phyloP scores from a whole-genome alignment of 768 basidiomycete genomes.

The Coprinopsis sp. region DNA sequence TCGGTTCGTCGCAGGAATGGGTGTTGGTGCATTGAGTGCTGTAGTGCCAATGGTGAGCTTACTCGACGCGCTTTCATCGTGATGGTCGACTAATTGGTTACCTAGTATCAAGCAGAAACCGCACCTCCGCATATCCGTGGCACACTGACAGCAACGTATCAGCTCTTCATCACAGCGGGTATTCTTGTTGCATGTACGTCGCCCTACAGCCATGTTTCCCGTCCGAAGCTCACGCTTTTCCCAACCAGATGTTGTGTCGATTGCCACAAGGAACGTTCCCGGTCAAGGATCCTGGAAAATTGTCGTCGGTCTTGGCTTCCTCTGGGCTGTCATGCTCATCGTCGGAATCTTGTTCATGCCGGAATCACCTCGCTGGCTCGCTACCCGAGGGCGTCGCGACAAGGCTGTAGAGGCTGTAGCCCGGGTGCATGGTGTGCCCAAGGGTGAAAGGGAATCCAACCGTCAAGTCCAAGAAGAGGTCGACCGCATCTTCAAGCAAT shows the following conservation, averaged over 20 bases:
- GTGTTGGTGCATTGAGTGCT: conserved; percentile 63
- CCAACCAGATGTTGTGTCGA: conserved; percentile 53
- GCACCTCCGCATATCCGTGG: conserved; percentile 71
- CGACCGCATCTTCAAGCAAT: conserved; percentile 49
- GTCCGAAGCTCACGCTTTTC: background rate
- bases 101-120: conserved; percentile 64
- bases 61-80: too few relatives aligned
- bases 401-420: conserved; percentile 48
- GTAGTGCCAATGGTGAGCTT: conserved; percentile 61
- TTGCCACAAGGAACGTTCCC: conserved; percentile 51
- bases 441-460: conserved; percentile 33
- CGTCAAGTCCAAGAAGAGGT: conserved; percentile 42
- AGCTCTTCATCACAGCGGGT: conserved; percentile 66
- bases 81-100: too few relatives aligned
- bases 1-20: conserved; percentile 60
- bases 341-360: too few relatives aligned
- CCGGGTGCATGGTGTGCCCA: conserved; percentile 43
- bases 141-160: conserved; percentile 57
- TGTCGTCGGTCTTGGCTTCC: too few relatives aligned
- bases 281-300: conserved; percentile 56
- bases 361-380: too few relatives aligned
- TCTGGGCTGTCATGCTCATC: too few relatives aligned
- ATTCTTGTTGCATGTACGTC: conserved; percentile 7
- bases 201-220: background rate
- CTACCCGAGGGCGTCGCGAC: conserved; percentile 40